phyloP scores from a whole-genome alignment of 140 eudicot species.

The Flaveria floridana region DNA sequence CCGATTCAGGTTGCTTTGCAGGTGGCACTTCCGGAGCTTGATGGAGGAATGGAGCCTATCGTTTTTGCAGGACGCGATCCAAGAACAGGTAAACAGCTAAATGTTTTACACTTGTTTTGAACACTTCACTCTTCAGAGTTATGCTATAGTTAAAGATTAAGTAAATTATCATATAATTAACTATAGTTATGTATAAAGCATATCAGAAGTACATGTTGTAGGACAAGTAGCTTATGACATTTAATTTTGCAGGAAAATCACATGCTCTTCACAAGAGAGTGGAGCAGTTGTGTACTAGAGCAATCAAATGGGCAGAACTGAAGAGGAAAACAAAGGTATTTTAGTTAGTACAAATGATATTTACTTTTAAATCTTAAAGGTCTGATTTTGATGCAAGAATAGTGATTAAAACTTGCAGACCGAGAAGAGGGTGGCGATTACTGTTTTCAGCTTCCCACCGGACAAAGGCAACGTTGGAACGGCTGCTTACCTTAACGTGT shows the following conservation, averaged over 20 bases:
- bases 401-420: conserved; percentile 43
- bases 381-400: neutral
- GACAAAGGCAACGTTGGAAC: conserved; percentile 99
- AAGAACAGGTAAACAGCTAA: conserved; percentile 72
- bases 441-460: conserved; percentile 98
- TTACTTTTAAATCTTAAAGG: neutral
- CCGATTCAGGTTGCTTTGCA: conserved; percentile 99
- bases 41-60: conserved; percentile 99
- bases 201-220: conserved; percentile 21
- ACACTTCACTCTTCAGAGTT: neutral
- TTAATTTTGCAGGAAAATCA: conserved; percentile 70
- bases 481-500: conserved; percentile 94
- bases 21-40: conserved; percentile 98
- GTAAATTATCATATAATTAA: neutral
- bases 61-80: conserved; percentile 96
- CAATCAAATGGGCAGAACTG: conserved; percentile 82
- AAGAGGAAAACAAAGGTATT: conserved; percentile 86
- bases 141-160: neutral
- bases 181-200: neutral
- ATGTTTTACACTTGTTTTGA: neutral
- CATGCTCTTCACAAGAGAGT: conserved; percentile 99
- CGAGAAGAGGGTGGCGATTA: conserved; percentile 91
- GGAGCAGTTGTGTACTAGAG: conserved; percentile 96
- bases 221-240: conserved; percentile 19
- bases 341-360: neutral